Evolutionary conservation across 1,139 yeast genomes (phyloP).

Genomic region (Tardiomyces blankii): DNA sequence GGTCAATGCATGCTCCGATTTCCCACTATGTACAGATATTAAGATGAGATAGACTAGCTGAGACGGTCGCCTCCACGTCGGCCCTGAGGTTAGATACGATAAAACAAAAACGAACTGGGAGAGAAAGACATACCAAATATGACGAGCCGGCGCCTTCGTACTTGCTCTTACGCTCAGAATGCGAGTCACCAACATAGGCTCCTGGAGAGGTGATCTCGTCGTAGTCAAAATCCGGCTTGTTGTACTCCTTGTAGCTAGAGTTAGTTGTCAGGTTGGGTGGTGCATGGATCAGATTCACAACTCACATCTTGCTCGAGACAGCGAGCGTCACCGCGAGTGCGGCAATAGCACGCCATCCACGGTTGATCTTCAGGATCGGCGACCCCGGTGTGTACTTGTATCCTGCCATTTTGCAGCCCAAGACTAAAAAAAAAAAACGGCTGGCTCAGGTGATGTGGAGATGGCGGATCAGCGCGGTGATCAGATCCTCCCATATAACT

Average conservation of each 20-base stretch:
- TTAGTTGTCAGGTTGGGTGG: conserved; percentile 5
- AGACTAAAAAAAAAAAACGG: no score
- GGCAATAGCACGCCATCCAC: conserved; percentile 22
- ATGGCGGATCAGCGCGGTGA: no score
- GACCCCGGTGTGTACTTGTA: conserved; percentile 5
- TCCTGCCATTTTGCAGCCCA: neutral
- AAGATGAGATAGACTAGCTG: neutral
- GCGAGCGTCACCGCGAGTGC: conserved; percentile 12
- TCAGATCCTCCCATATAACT: no score
- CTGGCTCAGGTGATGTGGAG: no score
- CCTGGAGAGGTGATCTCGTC: conserved; percentile 22
- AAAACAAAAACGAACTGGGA: no score
- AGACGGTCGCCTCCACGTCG: neutral
- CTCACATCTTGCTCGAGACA: conserved; percentile 11
- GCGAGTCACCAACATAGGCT: conserved; percentile 23
- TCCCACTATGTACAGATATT: no score
- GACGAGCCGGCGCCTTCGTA: conserved; percentile 30
- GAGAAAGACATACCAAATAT: conserved; percentile 22
- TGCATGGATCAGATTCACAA: no score
- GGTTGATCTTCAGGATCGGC: conserved; percentile 17
- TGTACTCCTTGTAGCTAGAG: conserved; percentile 12
- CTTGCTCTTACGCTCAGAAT: conserved; percentile 23
- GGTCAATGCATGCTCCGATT: no score
- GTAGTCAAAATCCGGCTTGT: conserved; percentile 13
- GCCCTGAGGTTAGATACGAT: neutral